Conservation (phyloP, 2,329 filamentous ascomycete genomes). For the Neophaeococcomyces aloes region DNA sequence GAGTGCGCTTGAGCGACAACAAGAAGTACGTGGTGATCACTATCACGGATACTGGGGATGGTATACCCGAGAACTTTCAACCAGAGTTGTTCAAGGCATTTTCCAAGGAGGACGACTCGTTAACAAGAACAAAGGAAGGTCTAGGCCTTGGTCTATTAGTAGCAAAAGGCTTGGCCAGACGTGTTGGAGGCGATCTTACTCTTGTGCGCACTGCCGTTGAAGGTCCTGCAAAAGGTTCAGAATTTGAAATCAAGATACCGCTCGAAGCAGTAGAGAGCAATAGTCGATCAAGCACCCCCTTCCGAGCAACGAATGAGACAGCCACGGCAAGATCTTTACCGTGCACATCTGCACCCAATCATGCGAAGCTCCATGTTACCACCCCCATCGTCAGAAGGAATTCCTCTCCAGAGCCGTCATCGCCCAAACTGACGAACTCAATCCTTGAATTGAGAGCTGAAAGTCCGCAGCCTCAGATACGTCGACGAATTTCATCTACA, state of each 20-base stretch:
- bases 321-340: constrained; percentile 1
- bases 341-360: not conserved
- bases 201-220: constrained; percentile 53
- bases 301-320: constrained; percentile 29
- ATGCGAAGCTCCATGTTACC: not conserved
- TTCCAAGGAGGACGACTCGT: constrained; percentile 57
- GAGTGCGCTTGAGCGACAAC: constrained; percentile 42
- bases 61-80: constrained; percentile 56
- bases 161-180: constrained; percentile 59
- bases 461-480: not conserved
- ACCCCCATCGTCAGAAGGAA: not conserved
- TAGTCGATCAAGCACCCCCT: constrained; percentile 41
- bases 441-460: not conserved
- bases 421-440: not conserved
- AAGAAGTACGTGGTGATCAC: constrained; percentile 49
- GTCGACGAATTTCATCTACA: constrained; percentile 3
- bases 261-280: constrained; percentile 37
- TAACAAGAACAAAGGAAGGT: constrained; percentile 57
- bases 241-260: constrained; percentile 59
- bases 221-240: constrained; percentile 51
- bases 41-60: constrained; percentile 56
- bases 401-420: not conserved
- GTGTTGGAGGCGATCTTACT: constrained; percentile 57
- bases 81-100: constrained; percentile 60
- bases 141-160: constrained; percentile 59